A percentile compares a stretch with the other conserved stretches of the same genome.
These are phyloP conservation scores for Monilinia polystroma DNA, from an alignment of 2,329 filamentous ascomycete species.

Conservation along the genomic window DNA sequence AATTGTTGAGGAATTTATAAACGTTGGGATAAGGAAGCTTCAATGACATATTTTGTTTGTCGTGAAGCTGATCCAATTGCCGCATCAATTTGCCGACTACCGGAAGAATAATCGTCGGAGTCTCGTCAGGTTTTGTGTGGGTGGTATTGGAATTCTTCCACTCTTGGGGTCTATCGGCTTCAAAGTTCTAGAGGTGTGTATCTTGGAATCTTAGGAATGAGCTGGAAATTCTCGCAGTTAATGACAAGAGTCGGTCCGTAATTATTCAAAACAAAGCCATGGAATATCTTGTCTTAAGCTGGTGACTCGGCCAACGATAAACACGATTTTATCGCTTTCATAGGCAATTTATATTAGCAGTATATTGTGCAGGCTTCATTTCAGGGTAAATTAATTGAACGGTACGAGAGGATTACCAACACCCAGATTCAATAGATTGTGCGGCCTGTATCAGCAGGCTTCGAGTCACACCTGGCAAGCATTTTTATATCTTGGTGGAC, in stretches of 20 bases:
- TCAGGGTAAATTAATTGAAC: conserved; percentile 16
- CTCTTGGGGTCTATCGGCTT: conserved; percentile 14
- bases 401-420: conserved; percentile 20
- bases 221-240: conserved; percentile 11
- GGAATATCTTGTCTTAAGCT: conserved; percentile 8
- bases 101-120: conserved; percentile 15
- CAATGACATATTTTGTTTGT: conserved; percentile 37
- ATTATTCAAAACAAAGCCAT: conserved; percentile 12
- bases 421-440: conserved; percentile 17
- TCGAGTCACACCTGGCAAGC: conserved; percentile 4
- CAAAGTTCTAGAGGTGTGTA: background rate
- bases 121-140: conserved; percentile 14
- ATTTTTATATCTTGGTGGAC: conserved; percentile 18
- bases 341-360: conserved; percentile 29
- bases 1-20: conserved; percentile 41
- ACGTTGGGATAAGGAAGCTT: conserved; percentile 40
- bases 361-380: conserved; percentile 15
- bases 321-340: conserved; percentile 25
- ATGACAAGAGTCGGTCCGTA: conserved; percentile 21
- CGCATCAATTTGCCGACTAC: conserved; percentile 26
- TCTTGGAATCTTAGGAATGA: conserved; percentile 11
- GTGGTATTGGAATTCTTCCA: conserved; percentile 18
- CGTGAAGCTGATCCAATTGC: conserved; percentile 25
- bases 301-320: conserved; percentile 19
- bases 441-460: conserved; percentile 14